Evolutionary conservation across 2,329 filamentous ascomycete species (phyloP).

Genomic region (Neobulgaria alba): DNA sequence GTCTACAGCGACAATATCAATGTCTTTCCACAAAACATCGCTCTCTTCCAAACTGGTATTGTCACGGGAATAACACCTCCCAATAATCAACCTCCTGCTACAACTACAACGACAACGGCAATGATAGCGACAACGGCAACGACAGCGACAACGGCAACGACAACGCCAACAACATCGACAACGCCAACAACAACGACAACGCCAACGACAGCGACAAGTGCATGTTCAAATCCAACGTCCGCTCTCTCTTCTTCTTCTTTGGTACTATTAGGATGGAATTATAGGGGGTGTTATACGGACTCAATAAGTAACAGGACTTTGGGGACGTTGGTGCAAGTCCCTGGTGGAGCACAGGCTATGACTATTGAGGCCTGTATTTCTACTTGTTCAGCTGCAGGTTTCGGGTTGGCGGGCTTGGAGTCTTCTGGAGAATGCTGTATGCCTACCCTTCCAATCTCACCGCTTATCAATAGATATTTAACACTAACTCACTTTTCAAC

Average conservation of each 20-base stretch:
- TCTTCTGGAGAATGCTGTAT: not conserved
- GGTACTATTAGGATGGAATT: not conserved
- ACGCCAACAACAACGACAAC: too few relatives aligned
- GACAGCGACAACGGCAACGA: not conserved
- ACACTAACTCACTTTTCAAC: not conserved
- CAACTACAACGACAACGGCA: not conserved
- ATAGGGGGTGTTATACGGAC: not conserved
- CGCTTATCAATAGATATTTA: not conserved
- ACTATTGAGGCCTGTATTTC: not conserved
- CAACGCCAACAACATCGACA: not conserved
- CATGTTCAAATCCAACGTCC: too few relatives aligned
- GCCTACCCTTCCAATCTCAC: not conserved
- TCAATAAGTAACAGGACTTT: not conserved
- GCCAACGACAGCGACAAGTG: too few relatives aligned
- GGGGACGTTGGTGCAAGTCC: not conserved
- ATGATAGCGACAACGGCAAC: not conserved
- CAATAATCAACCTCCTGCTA: not conserved
- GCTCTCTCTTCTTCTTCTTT: not conserved
- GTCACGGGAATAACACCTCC: too few relatives aligned
- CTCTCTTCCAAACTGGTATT: constrained; percentile 6
- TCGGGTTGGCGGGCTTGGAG: not conserved
- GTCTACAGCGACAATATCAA: constrained; percentile 13
- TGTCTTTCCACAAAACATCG: constrained; percentile 14
- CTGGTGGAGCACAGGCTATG: not conserved
- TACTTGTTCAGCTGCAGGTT: not conserved